Base-by-base conservation (phyloP, 2,329 filamentous ascomycete species). In the Trichoderma gracile region DNA sequence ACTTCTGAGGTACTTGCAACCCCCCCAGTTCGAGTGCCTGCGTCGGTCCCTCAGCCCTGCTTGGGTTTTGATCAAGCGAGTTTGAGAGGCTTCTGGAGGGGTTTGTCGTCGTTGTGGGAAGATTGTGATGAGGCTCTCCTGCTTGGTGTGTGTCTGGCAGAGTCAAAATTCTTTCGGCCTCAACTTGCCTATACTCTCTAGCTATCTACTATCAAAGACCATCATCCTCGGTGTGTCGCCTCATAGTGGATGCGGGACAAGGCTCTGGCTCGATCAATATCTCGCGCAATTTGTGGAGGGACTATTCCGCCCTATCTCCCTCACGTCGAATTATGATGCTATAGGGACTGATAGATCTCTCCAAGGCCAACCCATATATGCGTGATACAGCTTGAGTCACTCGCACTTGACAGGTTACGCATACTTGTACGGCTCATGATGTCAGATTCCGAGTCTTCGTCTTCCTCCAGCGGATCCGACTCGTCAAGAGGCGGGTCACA, bases 371-470 rank as follows among this genome's bases (percentile, higher is more conserved):
- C n/a, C n/a, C 19, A 42, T n/a, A 42, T 17, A n/a, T 15, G 21
- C 40, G 33, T 3, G 33, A 38, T 38, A 61, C 25, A 54, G 49
- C 25, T 6, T 46, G 23, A 15, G 59, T 15, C 7, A 14, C 50
- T 54, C 42, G 15, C 27, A 40, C n/a, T 25, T 38, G 25, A 62
- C 27, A 38, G 49, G 49, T 27, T 6, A 12, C n/a, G 43, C 14
- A 2, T 43, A 9, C 12, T 3, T 58, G 10, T 47, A 17, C 49
- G 38, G 23, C 23, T 14, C 25, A 62, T 19, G 27, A 65, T 65
- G 63, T 65, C 63, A 2, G 63, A 65, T 23, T 65, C 64, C 10
- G 64, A 53, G 21, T 65, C 64, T 46, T 58, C 64, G 23, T 62
- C 64, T 3, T 45, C 42, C 33, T 65, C 63, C n/a, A 58, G 43